These are phyloP conservation scores for Fusarium multiceps DNA, from an alignment of 2,329 filamentous ascomycete genomes.

Conservation along the genomic window DNA sequence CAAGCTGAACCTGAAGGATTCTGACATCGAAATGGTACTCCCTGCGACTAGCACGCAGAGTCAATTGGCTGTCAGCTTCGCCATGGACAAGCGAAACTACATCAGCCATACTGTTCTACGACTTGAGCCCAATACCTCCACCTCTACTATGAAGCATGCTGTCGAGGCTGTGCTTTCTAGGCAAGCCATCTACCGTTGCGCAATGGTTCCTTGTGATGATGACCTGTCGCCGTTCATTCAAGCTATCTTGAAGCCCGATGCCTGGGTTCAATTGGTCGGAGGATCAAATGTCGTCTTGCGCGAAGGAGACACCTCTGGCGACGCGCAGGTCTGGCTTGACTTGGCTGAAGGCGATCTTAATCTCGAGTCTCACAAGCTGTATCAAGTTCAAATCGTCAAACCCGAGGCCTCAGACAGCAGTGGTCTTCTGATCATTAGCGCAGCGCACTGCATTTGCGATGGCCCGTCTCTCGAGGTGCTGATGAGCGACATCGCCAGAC, in stretches of 20 bases:
- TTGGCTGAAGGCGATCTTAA: not conserved
- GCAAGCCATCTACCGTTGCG: slow-evolving; percentile 17
- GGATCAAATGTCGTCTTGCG: not conserved
- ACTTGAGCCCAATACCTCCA: not conserved
- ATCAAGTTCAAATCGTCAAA: slow-evolving; percentile 7
- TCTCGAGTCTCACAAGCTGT: not conserved
- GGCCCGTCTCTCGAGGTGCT: slow-evolving; percentile 21
- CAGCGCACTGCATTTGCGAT: slow-evolving; percentile 25
- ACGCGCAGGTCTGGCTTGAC: not conserved
- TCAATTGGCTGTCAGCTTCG: slow-evolving; percentile 20
- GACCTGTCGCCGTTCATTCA: slow-evolving; percentile 9
- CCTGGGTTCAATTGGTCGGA: not conserved
- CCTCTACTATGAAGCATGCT: not conserved
- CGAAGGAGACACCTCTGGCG: rapidly evolving
- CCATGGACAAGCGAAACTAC: slow-evolving; percentile 23
- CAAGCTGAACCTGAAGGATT: not conserved
- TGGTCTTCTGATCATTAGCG: slow-evolving; percentile 4
- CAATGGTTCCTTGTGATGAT: slow-evolving; percentile 14
- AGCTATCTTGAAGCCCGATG: not conserved
- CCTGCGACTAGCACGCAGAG: slow-evolving; percentile 24
- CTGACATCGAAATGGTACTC: slow-evolving; percentile 1
- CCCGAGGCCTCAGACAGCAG: rapidly evolving
- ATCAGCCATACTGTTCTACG: slow-evolving; percentile 13
- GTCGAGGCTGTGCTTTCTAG: not conserved
- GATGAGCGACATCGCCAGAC: not conserved